Base-by-base conservation (phyloP, 176 grass and related monocot species). In the Aegilops sharonensis region DNA sequence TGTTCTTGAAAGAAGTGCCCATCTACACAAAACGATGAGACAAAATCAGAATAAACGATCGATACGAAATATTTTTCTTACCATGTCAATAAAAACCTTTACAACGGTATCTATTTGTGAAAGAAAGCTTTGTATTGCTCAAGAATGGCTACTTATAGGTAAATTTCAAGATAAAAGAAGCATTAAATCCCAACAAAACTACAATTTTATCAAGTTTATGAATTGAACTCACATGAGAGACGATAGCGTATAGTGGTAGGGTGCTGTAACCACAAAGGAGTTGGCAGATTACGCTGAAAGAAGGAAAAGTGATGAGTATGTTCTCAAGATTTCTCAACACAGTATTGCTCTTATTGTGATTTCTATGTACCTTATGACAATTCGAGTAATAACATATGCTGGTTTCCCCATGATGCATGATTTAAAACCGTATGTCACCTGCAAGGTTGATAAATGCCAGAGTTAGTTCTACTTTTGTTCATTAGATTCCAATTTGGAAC, bases 1-100 rank as follows among this genome's bases (percentile, higher is more conserved):
- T 71, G 64, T 87, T 95, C 59, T 98, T 98, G 67, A 95, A 98
- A 21, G 91, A 94, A 77, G 57, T 94, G 11, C 95, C 95, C 95
- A 98, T 98, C 95, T 98, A 47, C 37, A 59, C 21, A 1, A 75
- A 15, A 54, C 11, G 52, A 54, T 23, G 8, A 73, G 65, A 80
- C 8, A 5, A 13, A 59, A 54, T 73, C 50, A 65, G n/a, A 3
- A 83, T 78, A 6, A 32, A 42, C 4, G 3, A 32, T 5, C 8
- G 0, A 20, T 25, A 2, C 4, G 21, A 27, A 10, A 42, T 66
- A 45, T 15, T 15, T 63, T 9, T 70, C 9, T 45, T 0, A 30
- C 15, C 40, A 35, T 1, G 47, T 69, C 36, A 60, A 32, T 18
- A 18, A 11, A 1, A 1, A 13, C 1, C 1, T 25, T 23, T 8